Base-by-base conservation (phyloP, 2,329 filamentous ascomycete species). In the Neonectria faginata region DNA sequence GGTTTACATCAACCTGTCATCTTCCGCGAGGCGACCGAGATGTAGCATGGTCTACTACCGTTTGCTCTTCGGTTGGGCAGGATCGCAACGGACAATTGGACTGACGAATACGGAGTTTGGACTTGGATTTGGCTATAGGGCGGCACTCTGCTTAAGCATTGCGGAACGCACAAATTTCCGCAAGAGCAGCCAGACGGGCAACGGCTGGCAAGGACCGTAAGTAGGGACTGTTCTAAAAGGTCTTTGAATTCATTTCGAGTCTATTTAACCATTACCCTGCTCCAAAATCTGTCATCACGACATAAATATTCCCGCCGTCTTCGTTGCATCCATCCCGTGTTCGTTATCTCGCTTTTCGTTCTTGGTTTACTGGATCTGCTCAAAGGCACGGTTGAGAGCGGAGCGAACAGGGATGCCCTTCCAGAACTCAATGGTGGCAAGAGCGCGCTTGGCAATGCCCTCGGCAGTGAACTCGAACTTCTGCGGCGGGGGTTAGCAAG, bases 391-490 rank as follows among this genome's bases (percentile, higher is more conserved):
- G 89, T 98, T 97, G 84, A 99, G 82, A 71, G 96, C 95, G 60
- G 94, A 97, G 82, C 96, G 93, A 77, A 97, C 87, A 84, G 92
- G 85, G 33, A 91, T 89, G 72, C 91, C 92, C 92, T 97, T 98
- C 91, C 94, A 99, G 90, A 97, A 99, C 80, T 98, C 90, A 77
- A 98, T 85, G 70, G 96, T 99, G 74, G 92, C 91, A 69, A 93
- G 82, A 66, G 95, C 96, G 76, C 96, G 94, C 92, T 98, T 97
- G 84, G 92, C 86, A 80, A 99, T 92, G 72, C 96, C 96, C 84
- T 97, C 95, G 58, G 96, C 92, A 54, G 95, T 99, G 87, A 99
- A 98, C 83, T 98, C 96, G 84, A 99, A 99, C 89, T 97, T 98
- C 92, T 97, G 76, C 75, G 78, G 56, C 62, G 55, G 41, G 74